A percentile compares a stretch with the other conserved stretches of the same genome.
phyloP scores from a whole-genome alignment of 352 stramenopile genomes.

The Blastocystis sp. region DNA sequence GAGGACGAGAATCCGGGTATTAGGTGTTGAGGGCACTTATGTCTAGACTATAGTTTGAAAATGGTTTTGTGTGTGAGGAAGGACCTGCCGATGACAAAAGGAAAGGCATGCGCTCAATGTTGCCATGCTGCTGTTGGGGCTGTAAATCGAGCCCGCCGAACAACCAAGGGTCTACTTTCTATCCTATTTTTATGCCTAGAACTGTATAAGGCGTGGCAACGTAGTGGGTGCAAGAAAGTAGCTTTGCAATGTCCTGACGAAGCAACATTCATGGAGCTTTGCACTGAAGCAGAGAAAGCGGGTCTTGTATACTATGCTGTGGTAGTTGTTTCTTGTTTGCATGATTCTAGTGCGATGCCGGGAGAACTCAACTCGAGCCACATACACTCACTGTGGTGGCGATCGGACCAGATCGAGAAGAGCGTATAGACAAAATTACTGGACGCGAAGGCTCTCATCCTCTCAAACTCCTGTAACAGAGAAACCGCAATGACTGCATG shows the following conservation, averaged over 20 bases:
- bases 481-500: neutral
- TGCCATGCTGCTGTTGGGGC: conserved; percentile 38
- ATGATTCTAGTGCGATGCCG: conserved; percentile 13
- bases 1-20: conserved; percentile 42
- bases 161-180: neutral
- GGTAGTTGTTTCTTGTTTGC: neutral
- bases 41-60: conserved; percentile 48
- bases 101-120: conserved; percentile 49
- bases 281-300: neutral
- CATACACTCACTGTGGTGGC: conserved; percentile 36
- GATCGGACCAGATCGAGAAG: neutral
- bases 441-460: conserved; percentile 6
- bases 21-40: neutral
- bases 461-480: conserved; percentile 30
- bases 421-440: conserved; percentile 57
- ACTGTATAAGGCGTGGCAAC: conserved; percentile 8
- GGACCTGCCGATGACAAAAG: conserved; percentile 48
- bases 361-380: conserved; percentile 34
- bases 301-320: conserved; percentile 49
- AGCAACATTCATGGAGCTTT: neutral
- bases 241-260: conserved; percentile 32
- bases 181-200: neutral
- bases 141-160: neutral
- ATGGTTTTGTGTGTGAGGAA: conserved; percentile 54
- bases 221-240: conserved; percentile 56